phyloP scores from a whole-genome alignment of 2,329 filamentous ascomycete species.

The Tolypocladium sp. region DNA sequence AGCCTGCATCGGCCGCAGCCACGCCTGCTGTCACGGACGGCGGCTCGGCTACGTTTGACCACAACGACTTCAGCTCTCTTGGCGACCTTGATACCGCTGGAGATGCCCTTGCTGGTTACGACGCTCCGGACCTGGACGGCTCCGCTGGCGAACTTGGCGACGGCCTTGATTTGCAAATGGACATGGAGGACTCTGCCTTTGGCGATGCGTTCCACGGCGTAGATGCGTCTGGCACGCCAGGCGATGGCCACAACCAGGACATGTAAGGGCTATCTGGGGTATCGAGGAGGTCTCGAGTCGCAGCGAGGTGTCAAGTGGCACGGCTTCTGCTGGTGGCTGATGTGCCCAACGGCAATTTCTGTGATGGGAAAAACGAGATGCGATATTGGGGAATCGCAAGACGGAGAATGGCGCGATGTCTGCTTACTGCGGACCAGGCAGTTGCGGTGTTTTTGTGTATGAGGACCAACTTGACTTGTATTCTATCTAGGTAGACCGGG shows the following conservation, averaged over 20 bases:
- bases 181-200: conserved; percentile 73
- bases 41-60: conserved; percentile 37
- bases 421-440: background rate
- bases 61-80: conserved; percentile 54
- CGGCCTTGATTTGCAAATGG: conserved; percentile 52
- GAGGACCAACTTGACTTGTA: background rate
- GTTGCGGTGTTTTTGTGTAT: background rate
- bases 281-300: background rate
- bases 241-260: conserved; percentile 21
- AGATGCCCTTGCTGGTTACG: conserved; percentile 61
- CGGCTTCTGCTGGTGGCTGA: background rate
- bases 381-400: background rate
- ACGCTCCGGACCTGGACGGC: conserved; percentile 42
- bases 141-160: conserved; percentile 39
- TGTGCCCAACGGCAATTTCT: background rate
- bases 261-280: conserved; percentile 14
- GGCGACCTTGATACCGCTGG: conserved; percentile 62
- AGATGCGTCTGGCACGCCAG: conserved; percentile 28
- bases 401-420: conserved; percentile 3
- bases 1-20: conserved; percentile 34
- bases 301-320: background rate
- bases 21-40: conserved; percentile 34
- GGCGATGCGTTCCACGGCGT: conserved; percentile 72
- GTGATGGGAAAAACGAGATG: background rate
- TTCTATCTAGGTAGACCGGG: conserved; percentile 2